A percentile compares a stretch with the other conserved stretches of the same genome.
Evolutionary conservation across 192 early-diverging fungal genomes (phyloP).

Genomic region (Coemansia sp.): DNA sequence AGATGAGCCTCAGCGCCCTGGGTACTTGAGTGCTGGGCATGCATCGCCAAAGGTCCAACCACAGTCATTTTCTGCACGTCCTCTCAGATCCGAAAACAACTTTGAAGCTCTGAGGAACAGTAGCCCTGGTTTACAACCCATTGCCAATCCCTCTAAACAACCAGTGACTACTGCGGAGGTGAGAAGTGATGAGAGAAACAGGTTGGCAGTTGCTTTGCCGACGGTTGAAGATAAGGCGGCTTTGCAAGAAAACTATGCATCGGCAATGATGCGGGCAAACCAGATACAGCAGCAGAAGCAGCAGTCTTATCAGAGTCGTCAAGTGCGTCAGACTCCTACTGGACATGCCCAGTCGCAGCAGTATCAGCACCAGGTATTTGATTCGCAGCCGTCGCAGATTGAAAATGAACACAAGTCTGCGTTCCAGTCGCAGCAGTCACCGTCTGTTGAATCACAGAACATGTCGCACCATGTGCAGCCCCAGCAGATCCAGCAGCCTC

Average conservation of each 20-base stretch:
- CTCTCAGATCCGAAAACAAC: conserved; percentile 17
- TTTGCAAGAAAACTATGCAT: conserved; percentile 20
- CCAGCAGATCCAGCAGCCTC: neutral
- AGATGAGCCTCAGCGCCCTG: conserved; percentile 8
- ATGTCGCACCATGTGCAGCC: no score
- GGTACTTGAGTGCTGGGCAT: conserved; percentile 5
- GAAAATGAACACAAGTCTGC: no score
- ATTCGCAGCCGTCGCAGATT: no score
- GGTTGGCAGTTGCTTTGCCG: conserved; percentile 7
- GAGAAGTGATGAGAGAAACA: conserved; percentile 2
- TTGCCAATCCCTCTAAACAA: neutral
- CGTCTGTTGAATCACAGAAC: no score
- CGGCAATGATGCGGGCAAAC: conserved; percentile 6
- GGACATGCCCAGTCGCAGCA: no score
- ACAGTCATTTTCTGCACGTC: no score
- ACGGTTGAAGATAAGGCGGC: conserved; percentile 8
- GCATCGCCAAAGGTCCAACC: conserved; percentile 21
- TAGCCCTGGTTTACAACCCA: neutral
- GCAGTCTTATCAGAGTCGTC: no score
- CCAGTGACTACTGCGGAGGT: neutral
- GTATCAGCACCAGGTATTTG: no score
- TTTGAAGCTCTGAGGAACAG: conserved; percentile 25
- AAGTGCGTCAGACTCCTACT: no score
- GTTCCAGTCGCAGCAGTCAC: no score
- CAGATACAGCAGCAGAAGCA: conserved; percentile 12